Evolutionary conservation across 2,329 filamentous ascomycete genomes (phyloP), one percentile per base, ranked within the genome.

Genomic region (Venturia aucupariae): DNA sequence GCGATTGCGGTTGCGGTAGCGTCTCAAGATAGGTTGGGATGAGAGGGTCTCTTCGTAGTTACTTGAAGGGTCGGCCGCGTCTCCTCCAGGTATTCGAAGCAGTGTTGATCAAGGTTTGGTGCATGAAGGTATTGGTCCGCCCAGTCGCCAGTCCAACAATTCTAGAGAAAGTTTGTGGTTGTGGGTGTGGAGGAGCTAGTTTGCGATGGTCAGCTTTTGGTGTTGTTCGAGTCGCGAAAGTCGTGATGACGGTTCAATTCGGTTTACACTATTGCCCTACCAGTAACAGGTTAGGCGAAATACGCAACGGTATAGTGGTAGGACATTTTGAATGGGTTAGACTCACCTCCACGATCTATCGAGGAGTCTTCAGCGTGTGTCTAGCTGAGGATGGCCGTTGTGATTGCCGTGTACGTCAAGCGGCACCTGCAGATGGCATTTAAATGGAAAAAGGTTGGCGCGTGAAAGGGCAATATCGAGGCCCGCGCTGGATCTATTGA

Each of bases 91-190:
- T 44, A 32, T 44, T 39, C 27, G 35, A 38, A 42, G 59, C 22
- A 51, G 32, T 44, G 17, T 35, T 60, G 62, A 51, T 24, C 11
- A 30, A 46, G 30, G 46, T 27, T 42, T 46, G 35, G 46, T 71
- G 65, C 67, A 69, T 68, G 62, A 57, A 54, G 27, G 51, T 57
- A 10, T 57, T 65, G 68, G 63, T 64, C 69, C 71, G 72, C 71
- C 69, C 70, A 73, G 71, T 72, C 71, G 72, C 72, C 71, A 71
- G 70, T 71, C 71, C 71, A 32, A n/a, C 27, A 19, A 35, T 19
- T 22, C 17, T 35, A 35, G 15, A 35, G 27, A n/a, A 24, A 10
- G 15, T 54, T 4, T 54, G 4, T 24, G n/a, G 27, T 15, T n/a
- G n/a, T 22, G 51, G 30, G 51, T 8, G 51, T 35, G 51, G 17